These are phyloP conservation scores for Lecanicillium sp. DNA, from an alignment of 2,329 filamentous ascomycete genomes.

Conservation along the genomic window DNA sequence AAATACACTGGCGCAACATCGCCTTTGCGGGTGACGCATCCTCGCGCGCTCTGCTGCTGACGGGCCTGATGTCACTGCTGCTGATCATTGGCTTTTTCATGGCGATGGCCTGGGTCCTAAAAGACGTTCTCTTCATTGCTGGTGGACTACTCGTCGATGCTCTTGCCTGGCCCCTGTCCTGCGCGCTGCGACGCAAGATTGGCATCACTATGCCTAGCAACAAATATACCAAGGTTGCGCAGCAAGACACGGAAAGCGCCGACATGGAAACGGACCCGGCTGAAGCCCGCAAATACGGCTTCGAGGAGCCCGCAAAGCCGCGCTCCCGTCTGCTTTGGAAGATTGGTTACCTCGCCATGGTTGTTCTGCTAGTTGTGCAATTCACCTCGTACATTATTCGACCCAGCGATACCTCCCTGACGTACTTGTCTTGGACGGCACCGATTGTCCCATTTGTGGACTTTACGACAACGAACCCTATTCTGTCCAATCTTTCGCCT, in stretches of 20 bases:
- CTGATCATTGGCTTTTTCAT: conserved; percentile 15
- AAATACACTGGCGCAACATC: conserved; percentile 24
- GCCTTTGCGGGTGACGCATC: conserved; percentile 20
- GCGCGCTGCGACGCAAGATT: not conserved
- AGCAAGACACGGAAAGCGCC: conserved; percentile 6
- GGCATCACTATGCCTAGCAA: not conserved
- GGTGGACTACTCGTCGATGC: conserved; percentile 18
- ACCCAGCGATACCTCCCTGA: conserved; percentile 26
- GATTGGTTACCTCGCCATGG: conserved; percentile 20
- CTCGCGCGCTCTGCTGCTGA: conserved; percentile 21
- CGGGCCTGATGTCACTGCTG: conserved; percentile 20
- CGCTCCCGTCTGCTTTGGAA: not conserved
- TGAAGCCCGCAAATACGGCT: too few species aligned
- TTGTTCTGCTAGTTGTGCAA: conserved; percentile 22
- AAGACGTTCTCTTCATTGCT: conserved; percentile 19
- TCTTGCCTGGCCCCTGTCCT: conserved; percentile 18
- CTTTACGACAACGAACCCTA: conserved; percentile 17
- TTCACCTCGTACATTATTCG: conserved; percentile 20
- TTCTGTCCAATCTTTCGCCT: not conserved
- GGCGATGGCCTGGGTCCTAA: conserved; percentile 17
- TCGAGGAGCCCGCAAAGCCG: not conserved
- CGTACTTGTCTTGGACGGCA: conserved; percentile 29
- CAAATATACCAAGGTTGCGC: conserved; percentile 4
- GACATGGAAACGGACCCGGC: not conserved
- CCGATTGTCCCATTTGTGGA: conserved; percentile 28